Percentiles rank a stretch among this genome's conserved stretches.
Conservation (phyloP, 1,284 basidiomycete genomes). For the Leccinum fuscescens region DNA sequence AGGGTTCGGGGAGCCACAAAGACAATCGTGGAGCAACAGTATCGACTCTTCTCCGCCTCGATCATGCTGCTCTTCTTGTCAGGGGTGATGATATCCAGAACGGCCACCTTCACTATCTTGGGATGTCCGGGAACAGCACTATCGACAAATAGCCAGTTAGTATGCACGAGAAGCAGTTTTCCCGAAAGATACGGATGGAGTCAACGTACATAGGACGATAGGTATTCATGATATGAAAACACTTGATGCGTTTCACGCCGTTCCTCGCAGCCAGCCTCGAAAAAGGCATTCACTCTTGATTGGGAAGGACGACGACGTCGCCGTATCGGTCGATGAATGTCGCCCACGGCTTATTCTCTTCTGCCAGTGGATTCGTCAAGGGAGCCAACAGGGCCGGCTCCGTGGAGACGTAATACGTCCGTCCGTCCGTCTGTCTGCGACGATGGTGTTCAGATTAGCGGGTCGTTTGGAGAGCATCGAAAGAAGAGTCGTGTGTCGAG, state of each 20-base stretch:
- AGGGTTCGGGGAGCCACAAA: constrained; percentile 70
- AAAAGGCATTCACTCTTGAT: constrained; percentile 78
- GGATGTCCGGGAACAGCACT: constrained; percentile 72
- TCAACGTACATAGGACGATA: constrained; percentile 60
- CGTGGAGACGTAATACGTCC: constrained; percentile 82
- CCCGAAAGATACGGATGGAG: neutral
- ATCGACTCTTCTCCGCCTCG: constrained; percentile 72
- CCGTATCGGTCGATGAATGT: constrained; percentile 82
- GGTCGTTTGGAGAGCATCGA: constrained; percentile 71
- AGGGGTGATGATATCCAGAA: constrained; percentile 78
- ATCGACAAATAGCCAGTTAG: neutral
- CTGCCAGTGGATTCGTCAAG: constrained; percentile 17
- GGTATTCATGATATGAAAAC: constrained; percentile 80
- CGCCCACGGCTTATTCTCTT: constrained; percentile 48
- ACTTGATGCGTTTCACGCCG: constrained; percentile 73
- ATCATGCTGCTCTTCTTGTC: constrained; percentile 59
- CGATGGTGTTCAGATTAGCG: constrained; percentile 71
- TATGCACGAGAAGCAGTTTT: neutral
- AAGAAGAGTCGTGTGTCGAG: constrained; percentile 68
- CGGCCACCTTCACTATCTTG: constrained; percentile 63
- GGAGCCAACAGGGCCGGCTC: constrained; percentile 77
- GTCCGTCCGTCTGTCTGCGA: constrained; percentile 67
- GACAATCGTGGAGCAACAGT: constrained; percentile 59
- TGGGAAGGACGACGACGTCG: constrained; percentile 78
- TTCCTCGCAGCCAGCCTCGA: constrained; percentile 77